These are phyloP conservation scores for Flaveria floridana DNA, from an alignment of 140 eudicot genomes.

Conservation along the genomic window DNA sequence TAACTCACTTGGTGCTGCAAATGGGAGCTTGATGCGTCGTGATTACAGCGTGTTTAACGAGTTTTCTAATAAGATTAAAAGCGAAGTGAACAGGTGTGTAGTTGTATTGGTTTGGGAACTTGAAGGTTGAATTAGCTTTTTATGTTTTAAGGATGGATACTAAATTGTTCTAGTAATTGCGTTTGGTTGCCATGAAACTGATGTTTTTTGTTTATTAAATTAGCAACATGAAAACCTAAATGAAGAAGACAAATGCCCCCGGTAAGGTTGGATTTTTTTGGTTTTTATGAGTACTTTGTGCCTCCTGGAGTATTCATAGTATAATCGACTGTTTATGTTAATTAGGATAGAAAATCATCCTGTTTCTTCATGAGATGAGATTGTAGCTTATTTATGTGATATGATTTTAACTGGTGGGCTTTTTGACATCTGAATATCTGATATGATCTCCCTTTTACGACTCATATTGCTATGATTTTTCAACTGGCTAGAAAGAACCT, in stretches of 20 bases:
- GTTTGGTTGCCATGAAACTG: not conserved
- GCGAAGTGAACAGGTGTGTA: slow-evolving; percentile 40
- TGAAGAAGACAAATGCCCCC: no score
- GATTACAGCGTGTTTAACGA: slow-evolving; percentile 44
- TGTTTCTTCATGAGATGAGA: not conserved
- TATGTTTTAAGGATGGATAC: not conserved
- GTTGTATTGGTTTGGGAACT: not conserved
- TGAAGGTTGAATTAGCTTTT: slow-evolving; percentile 1
- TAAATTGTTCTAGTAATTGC: not conserved
- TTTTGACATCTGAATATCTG: slow-evolving; percentile 1
- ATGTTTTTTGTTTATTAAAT: not conserved
- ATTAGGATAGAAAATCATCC: not conserved
- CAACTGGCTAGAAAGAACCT: not conserved
- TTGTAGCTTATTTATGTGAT: not conserved
- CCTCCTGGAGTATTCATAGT: not conserved
- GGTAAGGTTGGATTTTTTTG: not conserved
- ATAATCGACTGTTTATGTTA: not conserved
- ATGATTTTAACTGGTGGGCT: not conserved
- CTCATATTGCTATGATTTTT: slow-evolving; percentile 2
- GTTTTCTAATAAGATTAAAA: slow-evolving; percentile 44
- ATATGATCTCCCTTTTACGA: not conserved
- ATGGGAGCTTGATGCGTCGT: slow-evolving; percentile 33
- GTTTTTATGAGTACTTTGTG: not conserved
- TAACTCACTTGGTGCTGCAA: slow-evolving; percentile 27
- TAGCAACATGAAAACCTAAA: slow-evolving; percentile 18